These are phyloP conservation scores for Debaryomyces coudertii DNA, from an alignment of 1,139 yeast species.

Conservation along the genomic window DNA sequence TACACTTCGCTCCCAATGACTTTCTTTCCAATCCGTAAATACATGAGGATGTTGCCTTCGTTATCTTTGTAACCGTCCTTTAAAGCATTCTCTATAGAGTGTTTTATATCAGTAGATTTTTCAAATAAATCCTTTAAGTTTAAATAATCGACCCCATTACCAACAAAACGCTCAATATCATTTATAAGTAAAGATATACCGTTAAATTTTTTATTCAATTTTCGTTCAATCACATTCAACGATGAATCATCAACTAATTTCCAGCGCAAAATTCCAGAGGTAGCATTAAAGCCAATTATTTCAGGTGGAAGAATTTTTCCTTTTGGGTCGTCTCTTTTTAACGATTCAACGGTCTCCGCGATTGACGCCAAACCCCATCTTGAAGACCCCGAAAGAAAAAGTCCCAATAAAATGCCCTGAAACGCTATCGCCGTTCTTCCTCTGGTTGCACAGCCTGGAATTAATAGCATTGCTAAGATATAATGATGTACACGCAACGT, in stretches of 20 bases:
- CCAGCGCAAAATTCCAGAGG: conserved; percentile 43
- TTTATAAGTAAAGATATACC: conserved; percentile 71
- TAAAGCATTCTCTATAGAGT: conserved; percentile 34
- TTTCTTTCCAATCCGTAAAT: conserved; percentile 57
- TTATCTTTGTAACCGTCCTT: conserved; percentile 24
- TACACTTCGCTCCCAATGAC: conserved; percentile 40
- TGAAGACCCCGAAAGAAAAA: conserved; percentile 81
- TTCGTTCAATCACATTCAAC: conserved; percentile 13
- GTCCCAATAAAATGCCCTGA: conserved; percentile 83
- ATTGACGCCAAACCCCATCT: conserved; percentile 95
- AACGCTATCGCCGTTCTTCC: conserved; percentile 70
- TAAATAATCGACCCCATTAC: conserved; percentile 42
- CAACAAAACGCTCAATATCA: conserved; percentile 78
- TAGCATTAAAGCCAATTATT: conserved; percentile 39
- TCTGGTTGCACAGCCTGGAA: conserved; percentile 87
- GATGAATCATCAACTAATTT: conserved; percentile 15
- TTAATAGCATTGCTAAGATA: conserved; percentile 71
- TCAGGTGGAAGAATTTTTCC: conserved; percentile 64
- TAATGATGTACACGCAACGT: conserved; percentile 88
- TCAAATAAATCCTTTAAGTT: conserved; percentile 44
- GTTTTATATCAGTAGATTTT: conserved; percentile 37
- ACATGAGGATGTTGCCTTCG: conserved; percentile 44
- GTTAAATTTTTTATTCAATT: conserved; percentile 26
- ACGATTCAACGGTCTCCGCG: conserved; percentile 71
- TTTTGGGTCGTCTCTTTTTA: conserved; percentile 76